These are phyloP conservation scores for Fusarium concolor DNA, from an alignment of 2,329 filamentous ascomycete genomes.

Conservation along the genomic window DNA sequence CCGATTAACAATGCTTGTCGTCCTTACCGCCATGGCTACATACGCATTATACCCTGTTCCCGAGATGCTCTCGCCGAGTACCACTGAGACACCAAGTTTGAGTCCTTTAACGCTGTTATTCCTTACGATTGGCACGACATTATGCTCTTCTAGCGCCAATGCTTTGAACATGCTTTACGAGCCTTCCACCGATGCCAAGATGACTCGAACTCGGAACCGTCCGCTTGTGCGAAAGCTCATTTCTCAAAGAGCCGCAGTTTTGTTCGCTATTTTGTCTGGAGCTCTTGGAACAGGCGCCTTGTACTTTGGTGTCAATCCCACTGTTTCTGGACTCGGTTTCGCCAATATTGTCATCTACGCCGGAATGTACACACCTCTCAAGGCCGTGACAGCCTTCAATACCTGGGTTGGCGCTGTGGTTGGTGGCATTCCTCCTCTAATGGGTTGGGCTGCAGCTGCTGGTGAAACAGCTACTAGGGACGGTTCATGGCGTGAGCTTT, in stretches of 20 bases:
- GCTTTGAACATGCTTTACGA: constrained; percentile 98
- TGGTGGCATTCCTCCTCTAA: constrained; percentile 92
- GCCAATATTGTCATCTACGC: constrained; percentile 92
- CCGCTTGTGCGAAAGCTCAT: constrained; percentile 88
- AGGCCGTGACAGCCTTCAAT: constrained; percentile 86
- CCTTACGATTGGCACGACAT: constrained; percentile 87
- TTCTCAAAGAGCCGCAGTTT: constrained; percentile 73
- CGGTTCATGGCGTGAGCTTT: constrained; percentile 80
- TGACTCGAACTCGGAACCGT: constrained; percentile 91
- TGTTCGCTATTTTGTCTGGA: constrained; percentile 84
- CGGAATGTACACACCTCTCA: constrained; percentile 91
- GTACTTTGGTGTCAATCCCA: constrained; percentile 93
- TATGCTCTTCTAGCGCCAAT: constrained; percentile 92
- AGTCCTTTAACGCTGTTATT: constrained; percentile 93
- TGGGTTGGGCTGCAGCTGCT: constrained; percentile 97
- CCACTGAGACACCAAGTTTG: constrained; percentile 78
- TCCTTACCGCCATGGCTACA: constrained; percentile 88
- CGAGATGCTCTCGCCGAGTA: constrained; percentile 79
- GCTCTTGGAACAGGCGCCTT: constrained; percentile 76
- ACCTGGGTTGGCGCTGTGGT: constrained; percentile 96
- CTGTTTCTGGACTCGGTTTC: constrained; percentile 85
- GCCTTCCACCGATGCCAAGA: constrained; percentile 86
- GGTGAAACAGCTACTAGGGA: constrained; percentile 84
- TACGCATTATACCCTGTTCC: constrained; percentile 96
- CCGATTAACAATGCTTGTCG: constrained; percentile 88